Evolutionary conservation across 2,329 filamentous ascomycete genomes (phyloP), one percentile per base, ranked within the genome.

Genomic region (Penicillium sp.): DNA sequence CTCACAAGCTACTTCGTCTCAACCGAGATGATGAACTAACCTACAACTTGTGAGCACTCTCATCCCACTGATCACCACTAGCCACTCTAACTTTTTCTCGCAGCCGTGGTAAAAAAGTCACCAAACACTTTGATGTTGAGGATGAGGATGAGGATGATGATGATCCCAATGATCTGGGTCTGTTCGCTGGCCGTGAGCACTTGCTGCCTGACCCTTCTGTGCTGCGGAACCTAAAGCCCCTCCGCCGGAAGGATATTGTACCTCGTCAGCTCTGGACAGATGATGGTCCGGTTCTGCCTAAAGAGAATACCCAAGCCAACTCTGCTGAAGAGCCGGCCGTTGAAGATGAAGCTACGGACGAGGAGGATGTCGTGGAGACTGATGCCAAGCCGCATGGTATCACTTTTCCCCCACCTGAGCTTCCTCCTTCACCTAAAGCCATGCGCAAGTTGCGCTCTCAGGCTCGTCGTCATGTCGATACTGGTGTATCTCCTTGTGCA

Each of bases 71-170:
- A 27, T 40, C 6, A 6, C 8, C 26, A 20, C 26, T 6, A 14
- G 26, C 20, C 35, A n/a, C 35, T 15, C 70, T 77, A 67, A 74
- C 60, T 42, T 15, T 5, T 41, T 42, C 25, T 37, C 46, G 4
- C 61, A 86, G 83, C 70, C 85, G 85, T 53, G 85, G 85, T 64
- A 84, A 81, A 71, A 85, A 84, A 66, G 72, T 85, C 37, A 85
- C 84, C 72, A 80, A 80, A 66, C 79, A 78, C 59, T 86, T 84
- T 65, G 75, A 79, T 40, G 69, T 71, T 4, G 67, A 55, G 12
- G 29, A 31, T 25, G 49, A 52, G 6, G 69, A 75, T 18, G 74
- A 77, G 33, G 69, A 64, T 7, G 70, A 71, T 48, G 76, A 78
- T 18, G 73, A 74, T 59, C 72, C 79, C 44, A 68, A 72, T 49